Conservation (phyloP, 805 yeast species). For the Hanseniaspora hatyaiensis region DNA sequence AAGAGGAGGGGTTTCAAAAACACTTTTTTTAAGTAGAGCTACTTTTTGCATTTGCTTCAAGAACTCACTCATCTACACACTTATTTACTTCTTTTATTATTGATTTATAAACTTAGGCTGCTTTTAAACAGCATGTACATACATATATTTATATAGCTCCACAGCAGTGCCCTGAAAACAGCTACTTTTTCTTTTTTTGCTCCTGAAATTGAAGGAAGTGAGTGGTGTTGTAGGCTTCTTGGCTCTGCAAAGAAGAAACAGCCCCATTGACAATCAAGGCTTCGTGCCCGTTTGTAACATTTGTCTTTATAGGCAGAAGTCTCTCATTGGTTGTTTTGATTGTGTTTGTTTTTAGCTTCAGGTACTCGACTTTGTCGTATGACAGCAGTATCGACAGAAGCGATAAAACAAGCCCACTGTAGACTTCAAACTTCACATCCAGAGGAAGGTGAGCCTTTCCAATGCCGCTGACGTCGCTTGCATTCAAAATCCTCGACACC, state of each 20-base stretch:
- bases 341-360: conserved; percentile 20
- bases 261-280: conserved; percentile 13
- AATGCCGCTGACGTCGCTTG: not conserved
- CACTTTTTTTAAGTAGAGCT: no score
- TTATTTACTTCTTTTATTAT: no score
- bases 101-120: no score
- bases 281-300: conserved; percentile 24
- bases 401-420: conserved; percentile 22
- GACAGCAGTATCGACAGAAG: conserved; percentile 23
- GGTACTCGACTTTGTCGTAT: conserved; percentile 22
- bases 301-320: conserved; percentile 25
- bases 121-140: no score
- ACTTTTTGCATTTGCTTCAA: no score
- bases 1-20: no score
- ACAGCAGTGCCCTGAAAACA: no score
- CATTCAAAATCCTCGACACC: conserved; percentile 18
- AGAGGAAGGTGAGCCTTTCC: conserved; percentile 20
- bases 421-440: conserved; percentile 26
- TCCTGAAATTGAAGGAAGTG: conserved; percentile 23
- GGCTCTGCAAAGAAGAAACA: conserved; percentile 25
- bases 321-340: conserved; percentile 21
- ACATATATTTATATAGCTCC: no score
- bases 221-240: conserved; percentile 25
- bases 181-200: conserved; percentile 21
- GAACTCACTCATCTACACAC: no score